Evolutionary conservation across 257 asterid species (phyloP), one percentile per base, ranked within the genome.

Genomic region (Solanum piurae): DNA sequence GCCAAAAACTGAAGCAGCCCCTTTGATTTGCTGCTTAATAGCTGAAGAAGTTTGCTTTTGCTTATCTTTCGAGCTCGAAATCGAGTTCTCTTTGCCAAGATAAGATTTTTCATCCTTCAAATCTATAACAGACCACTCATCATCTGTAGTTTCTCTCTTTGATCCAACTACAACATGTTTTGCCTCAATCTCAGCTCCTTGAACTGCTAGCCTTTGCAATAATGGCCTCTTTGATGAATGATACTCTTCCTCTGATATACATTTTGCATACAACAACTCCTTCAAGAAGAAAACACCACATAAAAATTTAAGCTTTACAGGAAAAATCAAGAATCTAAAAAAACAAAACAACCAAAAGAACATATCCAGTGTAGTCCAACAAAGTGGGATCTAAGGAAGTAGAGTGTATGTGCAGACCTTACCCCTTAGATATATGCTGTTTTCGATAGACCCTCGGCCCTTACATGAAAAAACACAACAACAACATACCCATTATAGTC

Each of bases 141-240:
- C 96, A 44, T 90, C 91, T 21, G 92, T 83, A 25, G 42, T 34
- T 85, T 91, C 89, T 89, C 84, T 95, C 60, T 89, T 88, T 66
- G 88, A 89, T 34, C 89, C 93, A 66, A 92, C 89, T 31, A 92
- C 89, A 44, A 96, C 95, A 87, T 96, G 97, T 52, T 91, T 94
- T 71, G 98, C 95, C 88, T 94, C 96, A 85, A 96, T 96, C 90
- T 93, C 96, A 72, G 97, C 99, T 84, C 99, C 98, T 90, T 97
- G 99, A 91, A 91, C 94, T 40, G 98, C 98, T 87, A 97, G 88
- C 90, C 98, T 94, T 89, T 94, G 98, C 79, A 97, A 86, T 83
- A 97, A 90, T 11, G 99, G 99, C 91, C 97, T 93, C 92, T 95
- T 97, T 12, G 98, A 95, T 6, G 91, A 83, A 86, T 97, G 97